phyloP scores from a whole-genome alignment of 1,284 basidiomycete species.

The Sphagnurus paluster region DNA sequence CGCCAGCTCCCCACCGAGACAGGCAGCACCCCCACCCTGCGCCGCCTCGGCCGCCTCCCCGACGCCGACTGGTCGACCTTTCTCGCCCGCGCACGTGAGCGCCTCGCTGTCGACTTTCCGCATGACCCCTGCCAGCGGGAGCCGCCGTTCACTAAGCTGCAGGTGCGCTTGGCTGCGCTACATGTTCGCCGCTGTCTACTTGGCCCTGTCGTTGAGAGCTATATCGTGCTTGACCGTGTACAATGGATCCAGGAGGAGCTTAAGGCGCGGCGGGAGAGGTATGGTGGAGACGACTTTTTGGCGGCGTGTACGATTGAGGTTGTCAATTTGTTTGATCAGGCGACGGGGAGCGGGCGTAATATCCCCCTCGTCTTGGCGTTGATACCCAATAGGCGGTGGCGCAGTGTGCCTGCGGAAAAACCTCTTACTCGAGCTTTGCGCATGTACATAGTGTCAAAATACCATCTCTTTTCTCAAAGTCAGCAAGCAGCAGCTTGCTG shows the following conservation, averaged over 20 bases:
- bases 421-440: too few species aligned
- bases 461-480: too few species aligned
- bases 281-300: constrained; percentile 4
- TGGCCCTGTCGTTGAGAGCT: constrained; percentile 50
- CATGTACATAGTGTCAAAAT: not conserved
- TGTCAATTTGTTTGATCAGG: constrained; percentile 68
- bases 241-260: constrained; percentile 44
- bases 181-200: constrained; percentile 52
- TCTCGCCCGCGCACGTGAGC: constrained; percentile 34
- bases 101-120: constrained; percentile 36
- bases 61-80: constrained; percentile 47
- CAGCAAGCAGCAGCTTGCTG: too few species aligned
- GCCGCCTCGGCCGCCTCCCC: constrained; percentile 47
- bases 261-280: not conserved
- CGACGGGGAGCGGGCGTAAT: constrained; percentile 64
- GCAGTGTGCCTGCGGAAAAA: too few species aligned
- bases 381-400: not conserved
- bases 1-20: constrained; percentile 19
- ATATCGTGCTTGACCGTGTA: constrained; percentile 49
- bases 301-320: constrained; percentile 32
- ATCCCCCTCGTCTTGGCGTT: constrained; percentile 50
- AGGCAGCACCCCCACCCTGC: constrained; percentile 39
- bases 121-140: not conserved
- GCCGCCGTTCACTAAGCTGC: constrained; percentile 23
- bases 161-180: constrained; percentile 38